phyloP scores from a whole-genome alignment of 257 asterid genomes.

The Petunia secreta region DNA sequence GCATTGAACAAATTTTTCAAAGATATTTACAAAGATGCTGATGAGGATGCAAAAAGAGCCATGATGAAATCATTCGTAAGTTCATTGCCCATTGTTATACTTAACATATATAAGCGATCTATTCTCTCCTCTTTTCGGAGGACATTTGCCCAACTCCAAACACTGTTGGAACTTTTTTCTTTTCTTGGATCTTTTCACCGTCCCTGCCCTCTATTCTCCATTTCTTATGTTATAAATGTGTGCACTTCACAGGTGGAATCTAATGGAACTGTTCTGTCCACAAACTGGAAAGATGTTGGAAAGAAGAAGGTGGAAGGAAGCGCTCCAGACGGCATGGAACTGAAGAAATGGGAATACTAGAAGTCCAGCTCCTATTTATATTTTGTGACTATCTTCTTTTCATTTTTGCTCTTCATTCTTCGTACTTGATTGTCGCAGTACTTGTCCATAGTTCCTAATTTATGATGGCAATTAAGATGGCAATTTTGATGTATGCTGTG shows the following conservation, averaged over 20 bases:
- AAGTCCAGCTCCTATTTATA: not conserved
- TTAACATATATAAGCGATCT: not conserved
- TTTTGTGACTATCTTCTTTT: not conserved
- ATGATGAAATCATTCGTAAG: slow-evolving; percentile 98
- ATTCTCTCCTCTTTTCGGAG: not conserved
- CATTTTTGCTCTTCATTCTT: slow-evolving; percentile 1
- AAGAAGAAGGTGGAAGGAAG: slow-evolving; percentile 89
- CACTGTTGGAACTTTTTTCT: not conserved
- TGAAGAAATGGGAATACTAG: slow-evolving; percentile 79
- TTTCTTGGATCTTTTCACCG: too few relatives aligned
- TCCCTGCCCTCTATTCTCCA: not conserved
- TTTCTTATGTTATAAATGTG: not conserved
- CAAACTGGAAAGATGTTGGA: slow-evolving; percentile 92
- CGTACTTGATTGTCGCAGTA: not conserved
- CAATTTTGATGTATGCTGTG: not conserved
- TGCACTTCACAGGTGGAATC: slow-evolving; percentile 62
- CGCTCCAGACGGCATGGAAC: slow-evolving; percentile 96
- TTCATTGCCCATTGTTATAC: not conserved
- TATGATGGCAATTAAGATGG: not conserved
- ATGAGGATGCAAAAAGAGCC: slow-evolving; percentile 93
- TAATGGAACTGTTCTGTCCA: slow-evolving; percentile 80
- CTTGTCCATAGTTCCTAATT: not conserved
- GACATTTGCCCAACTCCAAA: not conserved
- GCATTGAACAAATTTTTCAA: slow-evolving; percentile 89
- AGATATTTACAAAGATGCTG: slow-evolving; percentile 80